Evolutionary conservation across 148 eudicot genomes (phyloP), one percentile per base, ranked within the genome.

Genomic region (Nepenthes gracilis): DNA sequence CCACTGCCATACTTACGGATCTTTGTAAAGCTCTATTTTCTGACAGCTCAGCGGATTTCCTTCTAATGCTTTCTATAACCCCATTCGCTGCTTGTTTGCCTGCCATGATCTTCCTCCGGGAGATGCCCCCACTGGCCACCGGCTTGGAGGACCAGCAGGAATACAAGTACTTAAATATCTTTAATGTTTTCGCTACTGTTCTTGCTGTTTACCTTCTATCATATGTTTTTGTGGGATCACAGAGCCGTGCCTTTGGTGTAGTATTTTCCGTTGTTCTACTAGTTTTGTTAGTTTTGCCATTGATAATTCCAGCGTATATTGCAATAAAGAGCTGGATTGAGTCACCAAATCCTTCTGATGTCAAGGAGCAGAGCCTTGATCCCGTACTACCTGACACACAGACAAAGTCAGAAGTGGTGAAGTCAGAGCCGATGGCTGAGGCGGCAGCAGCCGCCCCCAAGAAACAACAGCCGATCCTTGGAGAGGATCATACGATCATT

Each of bases 401-500:
- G 23, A 23, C 23, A 23, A 23, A 23, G 23, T 23, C 23, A 60
- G 70, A 2, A 58, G 66, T 9, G 12, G 59, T 12, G 33, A 35
- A 14, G 54, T 40, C 33, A 43, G 63, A 35, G 47, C 77, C 66
- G 62, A 60, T 64, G 2, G 1, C 57, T 13, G 57, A 54, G 6
- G 57, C 1, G 6, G 57, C 6, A 32, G 33, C 5, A 1, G 15
- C 33, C 2, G 57, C 32, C 9, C 8, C 7, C 32, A 67, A 54
- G 65, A 70, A 63, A 62, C 52, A 33, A 23, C 55, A 33, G 60
- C 94, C 98, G 52, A 67, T 61, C 7, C 75, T 92, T 0, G 98
- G 98, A 36, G 97, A 92, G 61, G 97, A 92, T n/a, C 97, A 92
- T 69, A 92, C 97, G 1, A 76, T 85, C 5, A 0, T 77, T 1